Base-by-base conservation (phyloP, 1,284 basidiomycete species). In the Ceratobasidium sp. region DNA sequence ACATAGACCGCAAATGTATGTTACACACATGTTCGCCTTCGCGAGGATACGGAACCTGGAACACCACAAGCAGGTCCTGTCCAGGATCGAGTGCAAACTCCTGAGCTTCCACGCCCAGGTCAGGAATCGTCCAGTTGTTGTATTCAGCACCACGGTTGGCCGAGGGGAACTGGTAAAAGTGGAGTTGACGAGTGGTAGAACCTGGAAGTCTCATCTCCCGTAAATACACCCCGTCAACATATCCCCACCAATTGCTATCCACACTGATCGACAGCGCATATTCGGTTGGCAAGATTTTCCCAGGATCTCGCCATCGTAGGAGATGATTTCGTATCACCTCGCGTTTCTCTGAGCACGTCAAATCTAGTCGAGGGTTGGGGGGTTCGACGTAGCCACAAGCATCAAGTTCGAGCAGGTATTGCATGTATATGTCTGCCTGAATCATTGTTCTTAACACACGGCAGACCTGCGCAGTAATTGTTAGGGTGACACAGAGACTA, bases 351-450 rank as follows among this genome's bases (percentile, higher is more conserved):
- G n/a, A n/a, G n/a, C n/a, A n/a, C n/a, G n/a, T 54, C 22, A 54
- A 24, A 9, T 54, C n/a, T 22, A 24, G 51, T 11, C 51, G 51
- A 9, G 51, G 51, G 19, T n/a, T 24, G 27, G 51, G 51, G 19
- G 51, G 51, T 11, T 15, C 7, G 9, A 22, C 51, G 51, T 54
- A 54, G 7, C 51, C 51, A 24, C 51, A 54, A 11, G 27, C 7
- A 7, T 54, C 51, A 9, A 54, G 51, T 24, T 54, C 51, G 9
- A 54, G 51, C 9, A 54, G 19, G 22, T 54, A 54, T 54, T 54
- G 51, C 9, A 54, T 9, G 51, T 54, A 54, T 22, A 9, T 9
- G 51, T 54, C 51, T 22, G 51, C 51, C 45, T 48, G 9, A 11
- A 48, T n/a, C 45, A 48, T 9, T 9, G 9, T 48, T 9, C 45